Base-by-base conservation (phyloP, 2,329 filamentous ascomycete genomes). In the Didymella arachidicola region DNA sequence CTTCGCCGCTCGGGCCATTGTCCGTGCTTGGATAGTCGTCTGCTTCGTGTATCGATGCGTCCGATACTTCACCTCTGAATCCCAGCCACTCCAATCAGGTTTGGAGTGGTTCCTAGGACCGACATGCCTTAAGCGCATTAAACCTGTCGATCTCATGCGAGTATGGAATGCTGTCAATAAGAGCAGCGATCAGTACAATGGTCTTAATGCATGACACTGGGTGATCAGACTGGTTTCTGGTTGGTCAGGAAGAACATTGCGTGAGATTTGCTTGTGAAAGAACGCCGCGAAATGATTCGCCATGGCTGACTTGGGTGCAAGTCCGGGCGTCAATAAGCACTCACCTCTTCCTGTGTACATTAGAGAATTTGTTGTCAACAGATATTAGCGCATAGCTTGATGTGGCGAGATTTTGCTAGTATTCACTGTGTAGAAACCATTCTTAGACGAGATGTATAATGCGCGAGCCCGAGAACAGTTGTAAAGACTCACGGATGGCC, bases 61-160 rank as follows among this genome's bases (percentile, higher is more conserved):
- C 16, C 16, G 1, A 12, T 58, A 63, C 26, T 53, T 60, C 34
- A 52, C 47, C 2, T 58, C 49, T 18, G 57, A 58, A 1, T 26
- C 52, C 2, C 53, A 53, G 18, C 49, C 60, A 2, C 36, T 53
- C 16, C n/a, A 49, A 16, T 59, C 58, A 6, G 59, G 48, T 10
- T 27, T 60, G n/a, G 60, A 58, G 25, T 39, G 7, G 1, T 45
- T 62, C 2, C 59, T 59, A 8, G 59, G 59, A n/a, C 62, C 56
- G 16, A 30, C 59, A 27, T 62, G 60, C 14, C 30, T 57, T 3
- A 53, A 53, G 4, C 44, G 62, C 14, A 36, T 62, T 16, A 59
- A 62, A 12, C 53, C 58, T 51, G 41, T 58, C 12, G 60, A 62
- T 41, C 49, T 46, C 22, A 62, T 59, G 50, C 47, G 41, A 26